Conservation (phyloP, 192 early-diverging fungal species). For the Coemansia sp. region DNA sequence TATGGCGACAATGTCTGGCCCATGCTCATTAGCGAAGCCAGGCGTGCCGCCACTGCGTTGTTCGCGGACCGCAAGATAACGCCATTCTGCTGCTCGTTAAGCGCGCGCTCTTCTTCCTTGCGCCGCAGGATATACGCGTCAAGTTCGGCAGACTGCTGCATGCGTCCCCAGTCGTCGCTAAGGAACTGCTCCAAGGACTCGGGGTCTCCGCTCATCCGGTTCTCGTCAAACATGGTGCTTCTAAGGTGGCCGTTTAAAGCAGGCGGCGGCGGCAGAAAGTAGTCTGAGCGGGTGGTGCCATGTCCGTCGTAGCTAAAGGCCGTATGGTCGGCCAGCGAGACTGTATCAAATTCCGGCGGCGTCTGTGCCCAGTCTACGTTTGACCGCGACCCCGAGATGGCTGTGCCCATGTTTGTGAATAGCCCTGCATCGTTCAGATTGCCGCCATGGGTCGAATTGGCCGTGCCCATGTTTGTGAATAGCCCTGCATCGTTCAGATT, state of each 20-base stretch:
- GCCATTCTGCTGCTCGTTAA: slow-evolving; percentile 38
- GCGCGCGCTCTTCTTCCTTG: slow-evolving; percentile 14
- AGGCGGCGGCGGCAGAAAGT: slow-evolving; percentile 5
- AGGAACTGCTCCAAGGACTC: slow-evolving; percentile 42
- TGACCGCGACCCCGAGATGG: not conserved
- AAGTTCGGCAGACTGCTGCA: slow-evolving; percentile 39
- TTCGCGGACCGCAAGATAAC: slow-evolving; percentile 72
- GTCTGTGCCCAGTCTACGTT: slow-evolving; percentile 4
- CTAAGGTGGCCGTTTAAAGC: slow-evolving; percentile 19
- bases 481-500: not conserved
- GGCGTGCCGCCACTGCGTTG: slow-evolving; percentile 81
- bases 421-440: not conserved
- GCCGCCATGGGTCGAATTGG: not conserved
- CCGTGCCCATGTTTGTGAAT: not conserved
- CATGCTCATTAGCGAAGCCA: slow-evolving; percentile 80
- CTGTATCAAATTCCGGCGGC: not conserved
- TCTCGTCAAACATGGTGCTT: slow-evolving; percentile 37
- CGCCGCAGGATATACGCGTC: slow-evolving; percentile 17
- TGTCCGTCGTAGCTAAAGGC: not conserved
- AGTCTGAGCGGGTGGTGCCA: not conserved
- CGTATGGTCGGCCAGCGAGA: not conserved
- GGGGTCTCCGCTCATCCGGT: slow-evolving; percentile 31
- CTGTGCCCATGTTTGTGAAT: not conserved
- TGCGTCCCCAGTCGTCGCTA: slow-evolving; percentile 52
- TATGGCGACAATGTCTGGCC: slow-evolving; percentile 89